Evolutionary conservation across 2,329 filamentous ascomycete species (phyloP), one percentile per base, ranked within the genome.

Genomic region (Triangularia setosa): DNA sequence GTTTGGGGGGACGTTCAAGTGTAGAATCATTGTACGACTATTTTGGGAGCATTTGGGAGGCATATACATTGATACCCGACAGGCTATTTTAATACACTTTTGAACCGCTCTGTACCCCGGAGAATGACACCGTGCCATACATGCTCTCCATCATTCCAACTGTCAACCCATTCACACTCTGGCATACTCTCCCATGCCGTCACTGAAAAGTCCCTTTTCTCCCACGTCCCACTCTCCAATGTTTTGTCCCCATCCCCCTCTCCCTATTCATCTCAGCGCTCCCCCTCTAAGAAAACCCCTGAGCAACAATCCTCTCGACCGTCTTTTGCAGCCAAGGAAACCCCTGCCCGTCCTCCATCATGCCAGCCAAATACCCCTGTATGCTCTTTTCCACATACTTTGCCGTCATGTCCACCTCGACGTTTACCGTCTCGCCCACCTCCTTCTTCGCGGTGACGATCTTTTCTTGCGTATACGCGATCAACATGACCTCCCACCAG

Each of bases 401-500:
- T 60, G 86, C 87, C 79, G 89, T 84, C 81, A 96, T 92, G 75
- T 97, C 93, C 61, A 97, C 94, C 81, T 97, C 93, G 35, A 97
- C 86, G 73, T 97, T 97, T 66, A 97, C 91, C 58, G 88, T 85
- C 5, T 96, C 92, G 2, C 93, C 93, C 28, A 84, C 79, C 77
- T 85, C 82, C 84, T 97, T 97, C 60, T 80, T 81, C 2, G 91
- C 91, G 68, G 92, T 87, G 16, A 96, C 90, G 16, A 99, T 89
- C 77, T 91, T 91, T 78, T 94, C 92, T 80, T 98, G 95, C 11
- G 95, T 97, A 78, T 99, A 99, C 8, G 91, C 86, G 76, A 99
- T 97, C 67, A 99, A 82, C 95, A 99, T 99, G 58, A 99, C 90
- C 84, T 98, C 95, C 86, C 89, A 97, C 76, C 92, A 96, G 52